These are phyloP conservation scores for Cladorrhinum sp. DNA, from an alignment of 2,329 filamentous ascomycete species.

Conservation along the genomic window DNA sequence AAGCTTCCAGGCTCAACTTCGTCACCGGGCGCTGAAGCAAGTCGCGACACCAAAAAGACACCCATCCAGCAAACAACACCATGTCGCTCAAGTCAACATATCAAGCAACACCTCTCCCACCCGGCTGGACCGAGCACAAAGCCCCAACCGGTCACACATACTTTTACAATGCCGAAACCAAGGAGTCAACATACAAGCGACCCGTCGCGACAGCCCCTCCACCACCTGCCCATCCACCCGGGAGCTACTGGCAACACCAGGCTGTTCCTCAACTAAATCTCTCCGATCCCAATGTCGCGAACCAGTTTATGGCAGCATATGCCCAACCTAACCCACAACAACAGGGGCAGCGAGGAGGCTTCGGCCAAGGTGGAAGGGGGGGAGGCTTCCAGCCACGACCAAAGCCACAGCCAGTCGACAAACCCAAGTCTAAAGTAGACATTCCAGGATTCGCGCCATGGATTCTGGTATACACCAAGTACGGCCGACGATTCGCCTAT, in stretches of 20 bases:
- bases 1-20: background rate
- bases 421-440: slow-evolving; percentile 71
- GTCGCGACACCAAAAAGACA: slow-evolving; percentile 2
- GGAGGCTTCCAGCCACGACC: slow-evolving; percentile 58
- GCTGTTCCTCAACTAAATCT: slow-evolving; percentile 39
- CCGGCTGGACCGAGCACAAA: slow-evolving; percentile 91
- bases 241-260: slow-evolving; percentile 42
- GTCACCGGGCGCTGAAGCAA: background rate
- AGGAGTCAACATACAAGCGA: slow-evolving; percentile 82
- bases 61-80: background rate
- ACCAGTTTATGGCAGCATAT: slow-evolving; percentile 58
- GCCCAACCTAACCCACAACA: slow-evolving; percentile 25
- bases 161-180: slow-evolving; percentile 80
- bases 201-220: slow-evolving; percentile 46
- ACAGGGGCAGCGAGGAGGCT: slow-evolving; percentile 38
- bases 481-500: slow-evolving; percentile 84
- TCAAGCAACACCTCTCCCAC: slow-evolving; percentile 64
- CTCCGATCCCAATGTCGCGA: slow-evolving; percentile 55
- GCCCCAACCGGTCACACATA: slow-evolving; percentile 84
- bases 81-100: slow-evolving; percentile 77
- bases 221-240: slow-evolving; percentile 18
- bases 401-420: slow-evolving; percentile 68
- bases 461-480: slow-evolving; percentile 89
- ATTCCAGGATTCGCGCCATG: slow-evolving; percentile 84
- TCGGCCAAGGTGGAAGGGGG: slow-evolving; percentile 47